These are phyloP conservation scores for Ustulina deusta DNA, from an alignment of 2,329 filamentous ascomycete species.

Conservation along the genomic window DNA sequence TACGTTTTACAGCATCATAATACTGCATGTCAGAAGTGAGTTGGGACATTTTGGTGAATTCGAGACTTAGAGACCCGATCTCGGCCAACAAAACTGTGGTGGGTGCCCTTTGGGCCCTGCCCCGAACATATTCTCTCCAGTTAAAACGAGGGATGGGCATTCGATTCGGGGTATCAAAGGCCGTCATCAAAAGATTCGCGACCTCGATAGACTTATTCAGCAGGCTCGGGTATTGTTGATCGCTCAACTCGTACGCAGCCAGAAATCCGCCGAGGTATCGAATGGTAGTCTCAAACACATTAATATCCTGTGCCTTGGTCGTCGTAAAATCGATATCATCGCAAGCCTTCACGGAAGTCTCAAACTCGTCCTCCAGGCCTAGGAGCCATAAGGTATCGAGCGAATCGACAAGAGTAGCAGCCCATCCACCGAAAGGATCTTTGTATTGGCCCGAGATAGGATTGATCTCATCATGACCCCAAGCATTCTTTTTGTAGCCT, in stretches of 20 bases:
- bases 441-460: constrained; percentile 65
- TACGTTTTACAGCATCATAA: constrained; percentile 71
- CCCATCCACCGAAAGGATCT: constrained; percentile 75
- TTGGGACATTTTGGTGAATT: constrained; percentile 74
- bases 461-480: constrained; percentile 72
- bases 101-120: constrained; percentile 59
- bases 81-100: constrained; percentile 59
- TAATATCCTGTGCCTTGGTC: constrained; percentile 64
- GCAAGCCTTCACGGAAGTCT: constrained; percentile 69
- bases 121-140: constrained; percentile 64
- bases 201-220: constrained; percentile 73
- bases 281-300: constrained; percentile 78
- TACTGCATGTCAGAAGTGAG: constrained; percentile 70
- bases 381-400: constrained; percentile 81
- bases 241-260: constrained; percentile 76
- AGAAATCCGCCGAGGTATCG: constrained; percentile 77
- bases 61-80: constrained; percentile 69
- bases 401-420: constrained; percentile 74
- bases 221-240: constrained; percentile 63
- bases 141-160: constrained; percentile 72
- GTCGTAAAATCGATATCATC: constrained; percentile 71
- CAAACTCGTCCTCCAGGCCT: constrained; percentile 74
- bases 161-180: constrained; percentile 76
- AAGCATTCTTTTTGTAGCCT: constrained; percentile 72
- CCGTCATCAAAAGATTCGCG: constrained; percentile 72